Evolutionary conservation across 306 rosid genomes (phyloP).

Genomic region (Trifolium fragiferum): DNA sequence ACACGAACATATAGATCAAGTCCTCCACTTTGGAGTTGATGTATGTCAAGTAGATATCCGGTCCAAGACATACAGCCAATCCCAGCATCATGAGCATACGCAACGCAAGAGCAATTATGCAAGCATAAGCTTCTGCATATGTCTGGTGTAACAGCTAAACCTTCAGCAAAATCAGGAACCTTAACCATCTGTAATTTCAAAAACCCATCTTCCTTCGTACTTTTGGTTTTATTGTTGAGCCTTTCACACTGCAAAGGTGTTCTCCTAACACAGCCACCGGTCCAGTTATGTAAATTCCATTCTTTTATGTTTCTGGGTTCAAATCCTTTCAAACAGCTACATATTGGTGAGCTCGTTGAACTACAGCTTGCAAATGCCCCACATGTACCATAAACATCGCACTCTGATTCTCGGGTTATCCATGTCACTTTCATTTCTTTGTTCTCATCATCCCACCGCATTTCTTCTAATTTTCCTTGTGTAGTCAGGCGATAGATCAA

Average conservation of each 20-base stretch:
- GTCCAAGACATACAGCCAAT: slow-evolving; percentile 50
- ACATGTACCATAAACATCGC: slow-evolving; percentile 53
- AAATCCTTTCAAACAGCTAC: slow-evolving; percentile 60
- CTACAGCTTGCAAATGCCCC: slow-evolving; percentile 49
- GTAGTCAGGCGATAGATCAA: neutral
- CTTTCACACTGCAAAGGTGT: slow-evolving; percentile 14
- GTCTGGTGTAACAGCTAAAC: neutral
- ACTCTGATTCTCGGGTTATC: neutral
- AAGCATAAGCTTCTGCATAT: slow-evolving; percentile 40
- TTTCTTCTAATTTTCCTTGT: slow-evolving; percentile 30
- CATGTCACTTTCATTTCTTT: neutral
- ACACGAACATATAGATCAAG: slow-evolving; percentile 39
- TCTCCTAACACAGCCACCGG: slow-evolving; percentile 51
- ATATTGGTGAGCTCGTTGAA: slow-evolving; percentile 16
- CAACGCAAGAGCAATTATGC: slow-evolving; percentile 37
- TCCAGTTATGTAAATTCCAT: slow-evolving; percentile 52
- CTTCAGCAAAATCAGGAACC: slow-evolving; percentile 47
- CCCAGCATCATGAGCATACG: neutral
- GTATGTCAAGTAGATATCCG: slow-evolving; percentile 27
- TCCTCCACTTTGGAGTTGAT: slow-evolving; percentile 38
- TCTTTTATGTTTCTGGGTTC: slow-evolving; percentile 33
- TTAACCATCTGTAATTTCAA: slow-evolving; percentile 38
- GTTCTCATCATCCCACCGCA: neutral
- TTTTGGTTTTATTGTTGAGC: neutral
- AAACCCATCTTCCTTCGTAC: slow-evolving; percentile 49